phyloP scores from a whole-genome alignment of 2,329 filamentous ascomycete species.

The Claviceps purpurea region DNA sequence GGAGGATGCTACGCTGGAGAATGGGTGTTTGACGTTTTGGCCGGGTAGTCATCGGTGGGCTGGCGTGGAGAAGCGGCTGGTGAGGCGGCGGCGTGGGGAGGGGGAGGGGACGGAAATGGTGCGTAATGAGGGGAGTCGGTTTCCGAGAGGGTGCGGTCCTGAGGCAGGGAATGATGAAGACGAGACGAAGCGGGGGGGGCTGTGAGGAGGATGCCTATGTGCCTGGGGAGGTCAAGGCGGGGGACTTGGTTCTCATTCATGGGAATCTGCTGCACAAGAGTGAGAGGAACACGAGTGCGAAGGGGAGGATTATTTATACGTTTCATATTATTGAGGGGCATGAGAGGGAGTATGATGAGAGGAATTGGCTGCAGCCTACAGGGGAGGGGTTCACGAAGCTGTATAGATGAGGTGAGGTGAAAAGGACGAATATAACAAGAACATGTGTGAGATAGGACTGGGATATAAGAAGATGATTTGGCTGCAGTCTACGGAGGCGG shows the following conservation, averaged over 20 bases:
- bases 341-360: conserved; percentile 59
- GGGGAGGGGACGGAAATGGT: conserved; percentile 51
- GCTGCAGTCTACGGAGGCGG: no score
- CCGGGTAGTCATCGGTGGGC: conserved; percentile 68
- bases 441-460: no score
- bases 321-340: conserved; percentile 92
- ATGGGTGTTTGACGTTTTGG: conserved; percentile 81
- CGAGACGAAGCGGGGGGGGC: neutral
- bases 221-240: conserved; percentile 78
- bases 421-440: no score
- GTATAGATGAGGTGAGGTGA: conserved; percentile 20
- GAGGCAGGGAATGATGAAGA: conserved; percentile 20
- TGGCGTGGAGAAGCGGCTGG: conserved; percentile 59
- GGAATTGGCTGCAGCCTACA: conserved; percentile 89
- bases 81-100: conserved; percentile 35
- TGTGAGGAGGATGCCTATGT: conserved; percentile 40
- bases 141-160: conserved; percentile 40
- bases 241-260: conserved; percentile 84
- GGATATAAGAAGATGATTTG: no score
- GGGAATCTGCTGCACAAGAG: conserved; percentile 94
- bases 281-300: conserved; percentile 75
- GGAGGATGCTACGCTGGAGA: conserved; percentile 75
- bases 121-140: conserved; percentile 50
- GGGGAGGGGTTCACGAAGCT: conserved; percentile 64
- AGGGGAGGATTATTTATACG: conserved; percentile 89